Conservation (phyloP, 441 rosid genomes). For the Gossypium schwendimanii region DNA sequence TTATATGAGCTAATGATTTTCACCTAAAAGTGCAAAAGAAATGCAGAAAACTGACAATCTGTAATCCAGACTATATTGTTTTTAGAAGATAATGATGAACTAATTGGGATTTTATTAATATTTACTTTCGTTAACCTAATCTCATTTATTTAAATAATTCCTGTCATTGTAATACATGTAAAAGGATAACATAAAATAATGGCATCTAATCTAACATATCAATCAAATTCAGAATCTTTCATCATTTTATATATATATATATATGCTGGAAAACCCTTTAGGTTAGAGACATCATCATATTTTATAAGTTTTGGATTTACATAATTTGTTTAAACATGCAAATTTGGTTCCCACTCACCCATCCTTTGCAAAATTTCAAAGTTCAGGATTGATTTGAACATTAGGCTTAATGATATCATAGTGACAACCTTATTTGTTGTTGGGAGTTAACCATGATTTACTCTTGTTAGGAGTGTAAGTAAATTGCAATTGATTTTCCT, state of each 20-base stretch:
- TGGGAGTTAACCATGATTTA: too few species aligned
- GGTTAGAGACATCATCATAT: not conserved
- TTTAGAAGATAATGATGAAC: not conserved
- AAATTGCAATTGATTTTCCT: too few species aligned
- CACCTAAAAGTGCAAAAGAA: not conserved
- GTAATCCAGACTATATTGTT: constrained; percentile 8
- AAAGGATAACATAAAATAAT: not conserved
- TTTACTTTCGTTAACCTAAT: not conserved
- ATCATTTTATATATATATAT: not conserved
- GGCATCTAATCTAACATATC: not conserved
- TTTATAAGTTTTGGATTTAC: not conserved
- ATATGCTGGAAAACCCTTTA: constrained; percentile 2
- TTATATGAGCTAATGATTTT: constrained; percentile 10
- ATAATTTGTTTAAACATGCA: not conserved
- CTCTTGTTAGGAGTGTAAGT: too few species aligned
- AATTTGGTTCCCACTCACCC: not conserved
- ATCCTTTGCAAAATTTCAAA: too few species aligned
- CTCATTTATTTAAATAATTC: not conserved
- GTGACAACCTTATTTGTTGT: too few species aligned
- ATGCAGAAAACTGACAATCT: not conserved
- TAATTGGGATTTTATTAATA: not conserved
- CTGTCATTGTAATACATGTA: not conserved
- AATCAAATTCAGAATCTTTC: not conserved
- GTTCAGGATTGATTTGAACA: too few species aligned
- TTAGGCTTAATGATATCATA: too few species aligned